Percentiles rank a stretch among this genome's conserved stretches.
phyloP scores from a whole-genome alignment of 257 asterid species.

The Solanum bulbocastanum region DNA sequence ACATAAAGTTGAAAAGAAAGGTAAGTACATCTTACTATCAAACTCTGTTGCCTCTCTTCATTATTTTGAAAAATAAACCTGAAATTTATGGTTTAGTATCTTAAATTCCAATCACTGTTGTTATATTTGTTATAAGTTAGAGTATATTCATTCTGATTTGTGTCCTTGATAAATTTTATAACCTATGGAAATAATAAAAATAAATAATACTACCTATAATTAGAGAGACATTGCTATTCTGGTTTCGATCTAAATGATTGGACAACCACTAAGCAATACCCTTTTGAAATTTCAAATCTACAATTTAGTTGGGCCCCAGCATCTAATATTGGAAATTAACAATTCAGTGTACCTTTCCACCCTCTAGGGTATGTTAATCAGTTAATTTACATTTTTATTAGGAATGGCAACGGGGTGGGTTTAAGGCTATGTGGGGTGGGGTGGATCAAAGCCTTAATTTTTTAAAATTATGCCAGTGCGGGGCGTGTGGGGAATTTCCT shows the following conservation, averaged over 20 bases:
- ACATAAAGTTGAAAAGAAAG: constrained; percentile 59
- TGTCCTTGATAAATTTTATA: neutral
- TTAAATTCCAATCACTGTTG: neutral
- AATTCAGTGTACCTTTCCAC: neutral
- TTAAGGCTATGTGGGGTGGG: neutral
- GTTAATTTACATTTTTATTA: neutral
- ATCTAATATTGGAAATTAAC: neutral
- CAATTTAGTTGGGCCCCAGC: neutral
- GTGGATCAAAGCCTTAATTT: too few species aligned
- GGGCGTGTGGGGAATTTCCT: neutral
- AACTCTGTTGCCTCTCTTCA: neutral
- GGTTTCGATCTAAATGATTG: neutral
- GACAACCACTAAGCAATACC: neutral
- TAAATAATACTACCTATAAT: neutral
- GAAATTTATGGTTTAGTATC: neutral
- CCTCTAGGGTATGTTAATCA: neutral
- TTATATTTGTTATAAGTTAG: neutral
- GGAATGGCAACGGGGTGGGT: neutral
- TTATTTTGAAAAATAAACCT: neutral
- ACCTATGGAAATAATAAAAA: neutral
- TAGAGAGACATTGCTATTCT: too few species aligned
- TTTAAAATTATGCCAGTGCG: neutral
- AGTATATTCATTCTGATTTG: neutral
- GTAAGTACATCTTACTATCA: constrained; percentile 9
- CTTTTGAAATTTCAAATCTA: neutral